phyloP scores from a whole-genome alignment of 768 basidiomycete genomes.

The Rhodosporidiobolus sp. region DNA sequence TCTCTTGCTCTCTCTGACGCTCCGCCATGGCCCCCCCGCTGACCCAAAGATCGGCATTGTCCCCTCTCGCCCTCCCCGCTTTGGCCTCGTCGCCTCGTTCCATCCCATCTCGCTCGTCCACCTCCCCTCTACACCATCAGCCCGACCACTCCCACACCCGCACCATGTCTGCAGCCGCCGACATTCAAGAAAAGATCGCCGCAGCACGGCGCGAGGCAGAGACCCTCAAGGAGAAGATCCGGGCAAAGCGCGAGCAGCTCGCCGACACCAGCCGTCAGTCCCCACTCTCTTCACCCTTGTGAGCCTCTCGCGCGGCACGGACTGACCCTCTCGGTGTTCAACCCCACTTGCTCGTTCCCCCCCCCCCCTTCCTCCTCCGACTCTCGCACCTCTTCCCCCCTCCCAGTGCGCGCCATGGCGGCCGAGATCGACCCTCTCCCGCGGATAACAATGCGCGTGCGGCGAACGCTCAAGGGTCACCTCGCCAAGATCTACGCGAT shows the following conservation, averaged over 20 bases:
- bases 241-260: conserved; percentile 90
- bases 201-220: conserved; percentile 96
- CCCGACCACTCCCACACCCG: neutral
- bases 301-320: neutral
- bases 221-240: conserved; percentile 96
- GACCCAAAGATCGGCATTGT: neutral
- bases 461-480: conserved; percentile 92
- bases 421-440: conserved; percentile 93
- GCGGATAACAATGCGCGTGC: conserved; percentile 92
- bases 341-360: too few species aligned
- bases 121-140: neutral
- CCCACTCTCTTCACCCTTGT: neutral
- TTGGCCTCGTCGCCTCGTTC: neutral
- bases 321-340: too few species aligned
- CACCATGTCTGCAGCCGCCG: conserved; percentile 36
- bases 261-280: conserved; percentile 94
- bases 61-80: neutral
- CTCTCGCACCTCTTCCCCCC: neutral
- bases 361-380: neutral
- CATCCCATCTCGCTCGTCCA: neutral
- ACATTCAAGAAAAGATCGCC: conserved; percentile 60
- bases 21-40: neutral
- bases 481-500: conserved; percentile 99
- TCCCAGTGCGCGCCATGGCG: conserved; percentile 92
- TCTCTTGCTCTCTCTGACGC: too few species aligned